These are phyloP conservation scores for Candida vaughaniae DNA, from an alignment of 805 yeast genomes.

Conservation along the genomic window DNA sequence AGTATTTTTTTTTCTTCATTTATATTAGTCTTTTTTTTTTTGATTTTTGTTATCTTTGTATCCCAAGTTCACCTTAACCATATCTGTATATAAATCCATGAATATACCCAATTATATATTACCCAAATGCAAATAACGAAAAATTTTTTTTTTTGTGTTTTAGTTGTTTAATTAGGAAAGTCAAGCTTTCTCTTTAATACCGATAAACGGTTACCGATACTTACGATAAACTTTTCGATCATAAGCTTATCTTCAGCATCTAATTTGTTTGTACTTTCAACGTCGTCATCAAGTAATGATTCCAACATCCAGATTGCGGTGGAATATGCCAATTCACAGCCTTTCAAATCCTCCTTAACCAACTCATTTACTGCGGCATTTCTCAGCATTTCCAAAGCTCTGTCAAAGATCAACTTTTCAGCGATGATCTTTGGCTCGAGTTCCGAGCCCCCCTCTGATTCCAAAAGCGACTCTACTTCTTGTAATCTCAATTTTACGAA, in stretches of 20 bases:
- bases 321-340: slow-evolving; percentile 86
- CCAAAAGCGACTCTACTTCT: slow-evolving; percentile 44
- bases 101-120: slow-evolving; percentile 6
- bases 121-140: slow-evolving; percentile 8
- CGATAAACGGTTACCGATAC: slow-evolving; percentile 79
- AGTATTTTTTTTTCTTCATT: slow-evolving; percentile 1
- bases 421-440: slow-evolving; percentile 49
- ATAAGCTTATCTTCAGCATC: slow-evolving; percentile 73
- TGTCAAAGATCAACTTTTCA: slow-evolving; percentile 84
- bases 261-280: slow-evolving; percentile 34
- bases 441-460: slow-evolving; percentile 7
- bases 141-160: slow-evolving; percentile 6
- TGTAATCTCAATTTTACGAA: slow-evolving; percentile 58
- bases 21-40: slow-evolving; percentile 3
- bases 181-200: slow-evolving; percentile 61
- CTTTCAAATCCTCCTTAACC: slow-evolving; percentile 64
- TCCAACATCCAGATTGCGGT: slow-evolving; percentile 96
- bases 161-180: slow-evolving; percentile 1
- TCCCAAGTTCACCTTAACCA: slow-evolving; percentile 7
- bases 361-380: slow-evolving; percentile 89
- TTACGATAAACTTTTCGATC: slow-evolving; percentile 76
- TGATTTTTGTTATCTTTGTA: slow-evolving; percentile 1
- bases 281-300: slow-evolving; percentile 63
- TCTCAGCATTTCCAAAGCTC: slow-evolving; percentile 91
- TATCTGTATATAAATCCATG: slow-evolving; percentile 1